A percentile compares a stretch with the other conserved stretches of the same genome.
Conservation (phyloP, 192 early-diverging fungal genomes). For the Coemansia sp. region DNA sequence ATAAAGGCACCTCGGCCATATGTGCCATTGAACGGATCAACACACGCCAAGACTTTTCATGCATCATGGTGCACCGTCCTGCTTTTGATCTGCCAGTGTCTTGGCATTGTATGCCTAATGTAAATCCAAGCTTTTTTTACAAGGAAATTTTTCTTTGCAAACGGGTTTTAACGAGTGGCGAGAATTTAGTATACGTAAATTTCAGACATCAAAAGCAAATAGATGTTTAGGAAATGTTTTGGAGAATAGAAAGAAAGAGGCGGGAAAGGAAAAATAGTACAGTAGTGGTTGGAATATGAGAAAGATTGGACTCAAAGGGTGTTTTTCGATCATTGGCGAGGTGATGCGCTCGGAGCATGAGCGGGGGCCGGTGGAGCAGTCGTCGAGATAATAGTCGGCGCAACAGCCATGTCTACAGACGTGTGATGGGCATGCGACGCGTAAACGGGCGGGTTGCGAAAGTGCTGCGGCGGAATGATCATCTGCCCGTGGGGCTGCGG, state of each 20-base stretch:
- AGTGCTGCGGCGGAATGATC: slow-evolving; percentile 15
- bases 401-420: slow-evolving; percentile 21
- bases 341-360: not conserved
- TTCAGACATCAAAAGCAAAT: not conserved
- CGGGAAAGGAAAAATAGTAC: not conserved
- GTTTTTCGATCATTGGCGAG: not conserved
- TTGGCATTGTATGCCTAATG: not conserved
- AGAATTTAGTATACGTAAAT: not conserved
- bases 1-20: not conserved
- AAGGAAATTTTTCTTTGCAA: not conserved
- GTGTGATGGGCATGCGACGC: slow-evolving; percentile 15
- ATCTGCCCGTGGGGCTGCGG: not conserved
- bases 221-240: not conserved
- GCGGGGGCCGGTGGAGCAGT: not conserved
- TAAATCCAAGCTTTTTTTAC: not conserved
- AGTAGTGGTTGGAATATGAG: not conserved
- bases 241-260: too few species aligned
- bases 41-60: slow-evolving; percentile 11
- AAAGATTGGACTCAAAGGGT: too few species aligned
- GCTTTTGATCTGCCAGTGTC: not conserved
- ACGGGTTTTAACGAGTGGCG: not conserved
- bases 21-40: not conserved
- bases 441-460: slow-evolving; percentile 2
- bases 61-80: not conserved
- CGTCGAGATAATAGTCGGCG: not conserved